Evolutionary conservation across 768 basidiomycete species (phyloP).

Genomic region (Paxillus ammoniavirescens): DNA sequence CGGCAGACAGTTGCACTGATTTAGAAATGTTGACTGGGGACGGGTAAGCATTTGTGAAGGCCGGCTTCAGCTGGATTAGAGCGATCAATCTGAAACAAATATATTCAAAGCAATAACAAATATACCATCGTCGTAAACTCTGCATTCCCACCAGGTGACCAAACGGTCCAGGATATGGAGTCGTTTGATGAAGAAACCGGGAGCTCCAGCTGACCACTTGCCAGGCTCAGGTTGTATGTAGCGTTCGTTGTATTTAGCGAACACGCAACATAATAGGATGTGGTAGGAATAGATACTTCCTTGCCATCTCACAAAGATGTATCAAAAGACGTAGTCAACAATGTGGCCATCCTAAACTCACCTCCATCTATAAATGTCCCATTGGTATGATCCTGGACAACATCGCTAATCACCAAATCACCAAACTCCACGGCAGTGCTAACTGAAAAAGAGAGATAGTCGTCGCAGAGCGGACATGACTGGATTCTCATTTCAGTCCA

Average conservation of each 20-base stretch:
- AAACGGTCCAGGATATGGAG: slow-evolving; percentile 1
- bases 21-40: not conserved
- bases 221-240: not conserved
- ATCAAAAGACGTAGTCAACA: not conserved
- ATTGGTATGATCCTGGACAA: not conserved
- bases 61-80: not conserved
- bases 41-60: not conserved
- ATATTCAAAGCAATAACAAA: not conserved
- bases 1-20: not conserved
- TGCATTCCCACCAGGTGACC: slow-evolving; percentile 2
- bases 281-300: not conserved
- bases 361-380: not conserved
- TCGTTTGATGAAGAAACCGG: not conserved
- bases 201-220: not conserved
- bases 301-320: not conserved
- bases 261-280: slow-evolving; percentile 7
- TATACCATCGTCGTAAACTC: not conserved
- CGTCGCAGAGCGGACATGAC: not conserved
- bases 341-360: not conserved
- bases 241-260: not conserved
- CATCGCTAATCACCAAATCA: not conserved
- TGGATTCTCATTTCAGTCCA: too few species aligned
- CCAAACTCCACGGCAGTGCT: slow-evolving; percentile 1
- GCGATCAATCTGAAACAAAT: not conserved
- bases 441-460: not conserved